A percentile compares a stretch with the other conserved stretches of the same genome.
These are phyloP conservation scores for Trichoderma hamatum DNA, from an alignment of 2,329 filamentous ascomycete species.

Conservation along the genomic window DNA sequence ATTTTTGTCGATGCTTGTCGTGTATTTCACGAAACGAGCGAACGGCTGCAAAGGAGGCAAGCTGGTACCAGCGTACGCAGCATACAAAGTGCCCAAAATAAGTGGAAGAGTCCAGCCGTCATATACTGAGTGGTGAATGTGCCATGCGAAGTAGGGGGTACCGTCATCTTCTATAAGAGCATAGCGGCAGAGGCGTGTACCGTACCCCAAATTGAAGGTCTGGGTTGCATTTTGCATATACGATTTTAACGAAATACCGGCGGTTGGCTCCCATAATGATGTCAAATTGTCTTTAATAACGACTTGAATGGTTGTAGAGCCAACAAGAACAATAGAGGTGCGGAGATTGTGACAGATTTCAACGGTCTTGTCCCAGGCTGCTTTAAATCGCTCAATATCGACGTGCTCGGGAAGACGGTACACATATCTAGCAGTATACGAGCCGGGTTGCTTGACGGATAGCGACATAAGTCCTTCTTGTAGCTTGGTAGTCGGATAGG, in stretches of 20 bases:
- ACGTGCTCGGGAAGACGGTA: slow-evolving; percentile 20
- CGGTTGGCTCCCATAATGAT: neutral
- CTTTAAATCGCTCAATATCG: slow-evolving; percentile 7
- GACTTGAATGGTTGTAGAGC: neutral
- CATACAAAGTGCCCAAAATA: slow-evolving; percentile 5
- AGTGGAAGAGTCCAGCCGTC: slow-evolving; percentile 19
- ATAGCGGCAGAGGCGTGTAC: slow-evolving; percentile 28
- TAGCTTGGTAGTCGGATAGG: slow-evolving; percentile 22
- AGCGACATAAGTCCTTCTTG: slow-evolving; percentile 20
- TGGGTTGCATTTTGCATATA: slow-evolving; percentile 11
- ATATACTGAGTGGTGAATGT: slow-evolving; percentile 23
- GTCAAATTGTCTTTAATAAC: neutral
- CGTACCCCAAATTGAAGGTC: slow-evolving; percentile 24
- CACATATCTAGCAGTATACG: slow-evolving; percentile 21
- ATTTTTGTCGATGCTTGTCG: slow-evolving; percentile 11
- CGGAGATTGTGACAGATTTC: slow-evolving; percentile 21
- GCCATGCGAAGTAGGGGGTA: slow-evolving; percentile 12
- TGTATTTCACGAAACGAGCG: slow-evolving; percentile 22
- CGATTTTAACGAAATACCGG: neutral
- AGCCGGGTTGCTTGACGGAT: slow-evolving; percentile 22
- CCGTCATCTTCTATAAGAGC: slow-evolving; percentile 19
- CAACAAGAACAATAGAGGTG: slow-evolving; percentile 25
- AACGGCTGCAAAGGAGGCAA: slow-evolving; percentile 26
- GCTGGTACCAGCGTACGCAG: slow-evolving; percentile 27
- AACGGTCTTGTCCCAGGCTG: slow-evolving; percentile 19